Base-by-base conservation (phyloP, 257 asterid species). In the Anisodus acutangulus region DNA sequence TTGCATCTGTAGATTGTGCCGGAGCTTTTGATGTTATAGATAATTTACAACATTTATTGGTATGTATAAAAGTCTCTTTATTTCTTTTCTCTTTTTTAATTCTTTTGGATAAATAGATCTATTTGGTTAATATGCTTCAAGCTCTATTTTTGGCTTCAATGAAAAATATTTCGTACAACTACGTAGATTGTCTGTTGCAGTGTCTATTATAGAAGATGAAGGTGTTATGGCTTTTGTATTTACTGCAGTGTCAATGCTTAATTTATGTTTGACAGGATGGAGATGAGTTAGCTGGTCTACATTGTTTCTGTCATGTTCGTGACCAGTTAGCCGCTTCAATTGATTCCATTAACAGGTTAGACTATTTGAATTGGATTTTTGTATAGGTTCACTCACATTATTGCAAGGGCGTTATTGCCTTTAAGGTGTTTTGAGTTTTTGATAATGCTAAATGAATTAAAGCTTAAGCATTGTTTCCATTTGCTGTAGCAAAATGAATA, bases 1-100 rank as follows among this genome's bases (percentile, higher is more conserved):
- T 96, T 83, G 91, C 97, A 31, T 96, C 99, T 87, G 97, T 94
- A 84, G 99, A 96, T 90, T 96, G 99, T 92, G 95, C 97, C 82
- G 98, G 99, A 87, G 98, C 98, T 87, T 88, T 96, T 85, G 99
- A 96, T 87, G 93, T 96, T 80, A 93, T 90, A n/a, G 95, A 93
- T 84, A 98, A 94, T 90, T 91, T 96, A 92, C 98, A 93, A 82
- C 95, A 93, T 80, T 91, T 96, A 83, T 85, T 94, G 97, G 99
- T 96, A 96, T 83, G 94, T 88, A 57, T 82, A 71, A 63, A 57
- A 67, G 79, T 86, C 26, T 79, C 85, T 69, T 49, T 41, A n/a
- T 60, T 76, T 85, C 72, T 63, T 51, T 63, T 51, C 67, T 22
- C 26, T 22, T 22, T 22, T 72, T 47, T 45, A 22, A 22, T 72